A percentile compares a stretch with the other conserved stretches of the same genome.
Conservation (phyloP, 2,329 filamentous ascomycete genomes). For the Pseudonectria foliicola region DNA sequence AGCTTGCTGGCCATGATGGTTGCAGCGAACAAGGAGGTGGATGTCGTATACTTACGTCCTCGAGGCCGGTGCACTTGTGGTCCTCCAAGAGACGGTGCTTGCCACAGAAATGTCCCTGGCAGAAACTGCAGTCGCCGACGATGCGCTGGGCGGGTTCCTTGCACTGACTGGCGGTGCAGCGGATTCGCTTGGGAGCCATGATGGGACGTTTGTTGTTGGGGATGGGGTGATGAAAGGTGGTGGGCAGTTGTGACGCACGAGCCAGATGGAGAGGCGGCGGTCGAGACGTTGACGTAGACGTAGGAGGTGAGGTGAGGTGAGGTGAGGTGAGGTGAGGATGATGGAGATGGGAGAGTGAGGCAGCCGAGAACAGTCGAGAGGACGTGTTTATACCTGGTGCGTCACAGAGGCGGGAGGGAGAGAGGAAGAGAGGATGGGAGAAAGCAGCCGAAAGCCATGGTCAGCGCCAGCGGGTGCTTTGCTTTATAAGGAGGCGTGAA, state of each 20-base stretch:
- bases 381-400: background rate
- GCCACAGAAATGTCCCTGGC: conserved; percentile 86
- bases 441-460: no score
- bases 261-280: conserved; percentile 6
- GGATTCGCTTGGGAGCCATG: conserved; percentile 69
- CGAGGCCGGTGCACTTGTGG: conserved; percentile 85
- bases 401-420: background rate
- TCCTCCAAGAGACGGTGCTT: conserved; percentile 92
- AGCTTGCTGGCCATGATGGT: conserved; percentile 3
- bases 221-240: conserved; percentile 1
- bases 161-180: conserved; percentile 87
- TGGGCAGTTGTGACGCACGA: background rate
- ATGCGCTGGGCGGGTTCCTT: conserved; percentile 83
- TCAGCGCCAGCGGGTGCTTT: no score
- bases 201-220: conserved; percentile 14
- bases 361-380: no score
- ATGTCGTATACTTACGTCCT: conserved; percentile 57
- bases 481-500: no score
- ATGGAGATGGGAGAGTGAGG: background rate
- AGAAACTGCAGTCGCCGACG: conserved; percentile 94
- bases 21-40: background rate
- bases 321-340: background rate
- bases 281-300: conserved; percentile 9
- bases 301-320: background rate
- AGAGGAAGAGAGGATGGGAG: background rate